Percentiles rank a stretch among this genome's conserved stretches.
Conservation (phyloP, 805 yeast species). For the Clavispora asparagi region DNA sequence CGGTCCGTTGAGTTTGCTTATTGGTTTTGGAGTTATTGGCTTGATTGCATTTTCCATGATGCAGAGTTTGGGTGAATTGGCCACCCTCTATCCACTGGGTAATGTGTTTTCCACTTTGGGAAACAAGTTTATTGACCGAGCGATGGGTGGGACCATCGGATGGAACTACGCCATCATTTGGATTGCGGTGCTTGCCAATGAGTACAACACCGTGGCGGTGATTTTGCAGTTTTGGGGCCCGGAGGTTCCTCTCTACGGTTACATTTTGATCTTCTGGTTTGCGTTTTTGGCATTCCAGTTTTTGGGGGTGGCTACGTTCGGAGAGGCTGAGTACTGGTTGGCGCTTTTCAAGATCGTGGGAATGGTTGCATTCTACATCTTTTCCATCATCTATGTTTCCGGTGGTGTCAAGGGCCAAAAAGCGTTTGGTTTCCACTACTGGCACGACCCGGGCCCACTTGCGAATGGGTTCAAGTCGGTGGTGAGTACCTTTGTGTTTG, state of each 20-base stretch:
- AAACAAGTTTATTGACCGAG: slow-evolving; percentile 46
- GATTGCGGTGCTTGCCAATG: slow-evolving; percentile 51
- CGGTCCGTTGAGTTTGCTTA: slow-evolving; percentile 49
- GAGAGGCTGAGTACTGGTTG: slow-evolving; percentile 52
- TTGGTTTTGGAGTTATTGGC: slow-evolving; percentile 51
- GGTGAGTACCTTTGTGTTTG: slow-evolving; percentile 53
- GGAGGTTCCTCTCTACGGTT: slow-evolving; percentile 50
- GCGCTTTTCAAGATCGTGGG: slow-evolving; percentile 47
- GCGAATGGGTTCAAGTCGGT: slow-evolving; percentile 48
- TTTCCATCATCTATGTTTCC: slow-evolving; percentile 40
- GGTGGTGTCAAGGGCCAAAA: slow-evolving; percentile 40
- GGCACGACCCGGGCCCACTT: slow-evolving; percentile 41
- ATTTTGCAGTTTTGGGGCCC: slow-evolving; percentile 48
- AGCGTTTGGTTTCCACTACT: slow-evolving; percentile 39
- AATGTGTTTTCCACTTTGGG: slow-evolving; percentile 51
- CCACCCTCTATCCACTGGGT: slow-evolving; percentile 48
- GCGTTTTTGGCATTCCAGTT: slow-evolving; percentile 47
- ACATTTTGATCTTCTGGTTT: slow-evolving; percentile 49
- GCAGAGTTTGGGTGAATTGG: slow-evolving; percentile 52
- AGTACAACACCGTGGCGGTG: slow-evolving; percentile 49
- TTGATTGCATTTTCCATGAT: slow-evolving; percentile 50
- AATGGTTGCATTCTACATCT: slow-evolving; percentile 44
- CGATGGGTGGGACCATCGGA: slow-evolving; percentile 54
- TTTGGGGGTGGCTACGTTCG: slow-evolving; percentile 49
- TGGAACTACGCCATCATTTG: slow-evolving; percentile 51